A percentile compares a stretch with the other conserved stretches of the same genome.
These are phyloP conservation scores for Chalaropsis ovoidea DNA, from an alignment of 2,329 filamentous ascomycete species.

Conservation along the genomic window DNA sequence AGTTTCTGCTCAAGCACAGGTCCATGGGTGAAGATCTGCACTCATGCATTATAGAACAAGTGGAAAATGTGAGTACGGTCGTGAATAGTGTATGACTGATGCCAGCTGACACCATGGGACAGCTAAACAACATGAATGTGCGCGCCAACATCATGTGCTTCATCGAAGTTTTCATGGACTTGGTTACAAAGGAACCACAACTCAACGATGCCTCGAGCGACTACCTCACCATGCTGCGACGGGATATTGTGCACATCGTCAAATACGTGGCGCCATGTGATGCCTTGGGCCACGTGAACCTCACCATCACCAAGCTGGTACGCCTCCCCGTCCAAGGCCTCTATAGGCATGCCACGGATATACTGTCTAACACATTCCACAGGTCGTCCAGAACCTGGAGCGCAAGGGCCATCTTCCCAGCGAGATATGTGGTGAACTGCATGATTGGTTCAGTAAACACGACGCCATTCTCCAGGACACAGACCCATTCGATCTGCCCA, in stretches of 20 bases:
- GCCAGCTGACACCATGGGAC: background rate
- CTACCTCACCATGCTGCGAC: constrained; percentile 89
- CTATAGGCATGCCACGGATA: background rate
- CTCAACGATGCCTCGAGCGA: constrained; percentile 37
- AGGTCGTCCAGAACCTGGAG: constrained; percentile 61
- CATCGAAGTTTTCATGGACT: constrained; percentile 86
- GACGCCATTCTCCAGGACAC: constrained; percentile 43
- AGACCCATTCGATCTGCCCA: constrained; percentile 16
- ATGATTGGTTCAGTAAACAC: constrained; percentile 70
- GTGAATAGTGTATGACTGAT: background rate
- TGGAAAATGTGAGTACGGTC: constrained; percentile 57
- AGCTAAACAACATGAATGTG: constrained; percentile 85
- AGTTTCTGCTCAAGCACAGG: constrained; percentile 86
- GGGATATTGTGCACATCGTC: constrained; percentile 83
- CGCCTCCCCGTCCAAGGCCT: constrained; percentile 27
- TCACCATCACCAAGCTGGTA: constrained; percentile 81
- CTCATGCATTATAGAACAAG: constrained; percentile 90
- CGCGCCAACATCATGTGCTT: constrained; percentile 99
- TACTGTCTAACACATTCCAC: background rate
- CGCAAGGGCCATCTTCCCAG: constrained; percentile 61
- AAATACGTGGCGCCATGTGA: constrained; percentile 84
- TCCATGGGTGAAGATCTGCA: constrained; percentile 97
- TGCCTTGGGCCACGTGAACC: constrained; percentile 80
- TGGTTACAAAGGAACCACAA: constrained; percentile 66
- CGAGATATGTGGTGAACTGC: constrained; percentile 67